These are phyloP conservation scores for Phlyctochytrium planicorne DNA, from an alignment of 192 early-diverging fungal species.

Conservation along the genomic window DNA sequence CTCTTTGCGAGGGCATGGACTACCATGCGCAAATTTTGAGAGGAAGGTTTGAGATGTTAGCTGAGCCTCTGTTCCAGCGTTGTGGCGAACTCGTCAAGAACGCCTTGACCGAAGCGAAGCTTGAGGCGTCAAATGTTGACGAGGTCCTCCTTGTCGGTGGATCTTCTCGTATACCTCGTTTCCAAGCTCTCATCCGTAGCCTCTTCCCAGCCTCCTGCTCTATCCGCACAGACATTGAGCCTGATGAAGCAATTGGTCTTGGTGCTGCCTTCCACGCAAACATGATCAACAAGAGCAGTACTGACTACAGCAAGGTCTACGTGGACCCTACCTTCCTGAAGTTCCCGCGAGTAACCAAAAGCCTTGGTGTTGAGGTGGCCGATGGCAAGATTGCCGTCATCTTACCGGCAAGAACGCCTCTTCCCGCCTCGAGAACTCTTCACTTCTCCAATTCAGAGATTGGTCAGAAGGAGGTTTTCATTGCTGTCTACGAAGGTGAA, in stretches of 20 bases:
- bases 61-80: constrained; percentile 70
- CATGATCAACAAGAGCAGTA: constrained; percentile 51
- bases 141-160: constrained; percentile 91
- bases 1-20: constrained; percentile 87
- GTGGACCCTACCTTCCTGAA: constrained; percentile 42
- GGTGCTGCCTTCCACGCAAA: constrained; percentile 90
- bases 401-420: constrained; percentile 78
- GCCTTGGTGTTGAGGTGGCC: constrained; percentile 72
- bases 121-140: constrained; percentile 74
- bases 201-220: constrained; percentile 70
- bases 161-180: constrained; percentile 79
- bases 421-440: constrained; percentile 79
- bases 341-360: constrained; percentile 66
- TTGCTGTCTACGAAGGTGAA: constrained; percentile 86
- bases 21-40: constrained; percentile 80
- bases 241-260: constrained; percentile 88
- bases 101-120: constrained; percentile 56
- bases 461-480: constrained; percentile 69
- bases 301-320: constrained; percentile 47
- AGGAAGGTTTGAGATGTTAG: constrained; percentile 87
- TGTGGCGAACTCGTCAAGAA: constrained; percentile 66
- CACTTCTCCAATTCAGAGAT: constrained; percentile 65
- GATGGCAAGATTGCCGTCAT: constrained; percentile 75
- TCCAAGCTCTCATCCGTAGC: constrained; percentile 70
- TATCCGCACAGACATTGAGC: constrained; percentile 80